Evolutionary conservation across 2,329 filamentous ascomycete genomes (phyloP).

Genomic region (Ceratocystis alfenasii): DNA sequence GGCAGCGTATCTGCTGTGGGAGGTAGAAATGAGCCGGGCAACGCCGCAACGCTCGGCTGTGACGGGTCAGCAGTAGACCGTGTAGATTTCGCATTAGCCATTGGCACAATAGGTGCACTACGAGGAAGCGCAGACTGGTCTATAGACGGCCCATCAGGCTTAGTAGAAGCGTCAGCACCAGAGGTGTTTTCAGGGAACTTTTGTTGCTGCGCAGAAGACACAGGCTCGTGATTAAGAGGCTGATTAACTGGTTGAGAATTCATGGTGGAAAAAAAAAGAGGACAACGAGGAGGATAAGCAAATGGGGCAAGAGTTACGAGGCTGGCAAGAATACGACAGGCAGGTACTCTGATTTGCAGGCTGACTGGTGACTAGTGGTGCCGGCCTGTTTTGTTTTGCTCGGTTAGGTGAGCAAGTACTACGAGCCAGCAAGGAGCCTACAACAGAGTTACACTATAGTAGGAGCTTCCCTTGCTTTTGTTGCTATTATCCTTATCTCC

Average conservation of each 20-base stretch:
- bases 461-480: neutral
- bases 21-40: neutral
- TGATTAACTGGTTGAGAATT: neutral
- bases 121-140: neutral
- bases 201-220: neutral
- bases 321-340: neutral
- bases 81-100: neutral
- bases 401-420: neutral
- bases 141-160: neutral
- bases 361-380: too few relatives aligned
- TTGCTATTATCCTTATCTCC: neutral
- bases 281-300: neutral
- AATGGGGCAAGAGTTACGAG: neutral
- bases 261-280: neutral
- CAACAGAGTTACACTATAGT: neutral
- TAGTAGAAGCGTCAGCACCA: neutral
- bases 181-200: neutral
- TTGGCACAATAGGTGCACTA: conserved; percentile 6
- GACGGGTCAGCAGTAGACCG: neutral
- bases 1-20: neutral
- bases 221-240: neutral
- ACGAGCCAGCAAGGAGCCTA: neutral
- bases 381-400: neutral
- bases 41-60: neutral
- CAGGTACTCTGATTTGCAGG: neutral